Base-by-base conservation (phyloP, 768 basidiomycete species). In the Lentinula sp. region DNA sequence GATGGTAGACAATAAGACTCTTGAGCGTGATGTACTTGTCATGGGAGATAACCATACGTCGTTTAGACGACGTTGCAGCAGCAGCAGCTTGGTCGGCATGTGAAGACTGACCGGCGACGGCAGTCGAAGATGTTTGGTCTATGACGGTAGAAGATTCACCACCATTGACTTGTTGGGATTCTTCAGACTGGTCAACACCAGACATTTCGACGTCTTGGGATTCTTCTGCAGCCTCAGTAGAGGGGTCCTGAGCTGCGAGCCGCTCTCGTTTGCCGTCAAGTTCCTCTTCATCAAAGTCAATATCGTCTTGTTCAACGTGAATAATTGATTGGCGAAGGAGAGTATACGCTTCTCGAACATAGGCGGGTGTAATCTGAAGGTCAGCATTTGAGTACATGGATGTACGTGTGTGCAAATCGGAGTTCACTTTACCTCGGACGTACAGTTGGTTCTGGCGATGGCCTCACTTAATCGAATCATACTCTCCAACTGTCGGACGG, bases 391-490 rank as follows among this genome's bases (percentile, higher is more conserved):
- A 52, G 63, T 10, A 53, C 28, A 28, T 28, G 4, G 57, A 51
- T 16, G 28, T 32, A 32, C n/a, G 23, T 10, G 16, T 43, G 52
- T 55, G 16, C 28, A 18, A 13, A 39, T 46, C 7, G 43, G 37
- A 51, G 1, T 20, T 23, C 3, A 52, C 72, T 79, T 62, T 67
- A 90, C 93, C 77, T 96, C 93, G n/a, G 88, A 81, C 15, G 91
- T 91, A 71, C 97, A 98, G 71, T 98, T 98, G 1, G 96, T 95
- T 42, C 97, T 82, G 5, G 97, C 97, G 67, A 98, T 98, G 23
- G 95, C 97, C 72, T 99, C 97, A 65, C 91, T 92, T 57, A 99
- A 77, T 33, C 97, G 95, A 66, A 99, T 93, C 95, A 99, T 96
- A 73, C 92, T 94, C 73, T 98, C 97, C 49, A 99, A 79, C 71